Evolutionary conservation across 2,329 filamentous ascomycete species (phyloP), one percentile per base, ranked within the genome.

Genomic region (Exophiala aquamarina): DNA sequence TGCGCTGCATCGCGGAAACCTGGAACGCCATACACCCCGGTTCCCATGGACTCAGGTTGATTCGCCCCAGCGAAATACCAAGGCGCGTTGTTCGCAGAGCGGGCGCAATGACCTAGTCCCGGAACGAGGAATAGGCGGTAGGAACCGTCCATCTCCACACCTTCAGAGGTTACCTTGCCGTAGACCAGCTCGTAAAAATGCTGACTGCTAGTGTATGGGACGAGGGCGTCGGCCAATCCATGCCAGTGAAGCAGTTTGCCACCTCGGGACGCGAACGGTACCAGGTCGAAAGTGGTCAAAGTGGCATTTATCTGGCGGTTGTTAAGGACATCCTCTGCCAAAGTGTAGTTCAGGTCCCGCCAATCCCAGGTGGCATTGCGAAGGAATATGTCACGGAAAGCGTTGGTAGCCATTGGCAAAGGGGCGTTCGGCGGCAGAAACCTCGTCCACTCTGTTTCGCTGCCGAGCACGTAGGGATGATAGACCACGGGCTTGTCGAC

Each of bases 1-100:
- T 69, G 65, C 41, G 58, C 47, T 3, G 60, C 51, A 44, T 69
- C 63, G 17, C 38, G 36, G 52, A 61, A 68, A 1, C 64, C 66
- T 2, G 65, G 66, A n/a, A n/a, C n/a, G n/a, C n/a, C n/a, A n/a
- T n/a, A n/a, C n/a, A n/a, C n/a, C n/a, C n/a, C n/a, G n/a, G n/a
- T n/a, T n/a, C n/a, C n/a, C n/a, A n/a, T n/a, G 28, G 9, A 9
- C 9, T 9, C n/a, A n/a, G n/a, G 9, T n/a, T 31, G 28, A n/a
- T 9, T 9, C 28, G 28, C 28, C 9, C 9, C 9, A 9, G 9
- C 28, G 9, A 31, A n/a, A n/a, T 9, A 9, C 28, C 28, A 31
- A n/a, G 28, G 9, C 9, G 9, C 28, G n/a, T 31, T n/a, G n/a
- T n/a, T n/a, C 9, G 9, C n/a, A 9, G 28, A 31, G n/a, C n/a